Evolutionary conservation across 768 basidiomycete genomes (phyloP).

Genomic region (Trametes cinnabarina): DNA sequence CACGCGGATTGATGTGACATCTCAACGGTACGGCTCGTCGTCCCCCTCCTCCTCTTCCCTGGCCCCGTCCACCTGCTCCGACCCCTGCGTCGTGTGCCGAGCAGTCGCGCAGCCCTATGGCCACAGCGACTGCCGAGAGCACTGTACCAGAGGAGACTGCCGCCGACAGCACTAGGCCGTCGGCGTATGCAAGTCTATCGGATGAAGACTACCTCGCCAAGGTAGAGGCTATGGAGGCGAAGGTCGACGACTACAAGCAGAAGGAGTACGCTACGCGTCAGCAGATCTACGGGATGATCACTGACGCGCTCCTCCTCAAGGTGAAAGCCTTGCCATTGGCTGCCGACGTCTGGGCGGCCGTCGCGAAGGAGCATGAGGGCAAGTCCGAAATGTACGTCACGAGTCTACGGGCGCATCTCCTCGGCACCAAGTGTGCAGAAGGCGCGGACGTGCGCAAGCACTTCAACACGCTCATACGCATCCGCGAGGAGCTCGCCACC

Average conservation of each 20-base stretch:
- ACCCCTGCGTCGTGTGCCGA: neutral
- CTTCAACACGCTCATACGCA: neutral
- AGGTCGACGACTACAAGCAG: neutral
- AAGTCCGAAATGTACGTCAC: constrained; percentile 2
- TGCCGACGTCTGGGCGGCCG: neutral
- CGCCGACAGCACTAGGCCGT: neutral
- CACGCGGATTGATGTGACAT: neutral
- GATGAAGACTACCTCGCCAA: constrained; percentile 1
- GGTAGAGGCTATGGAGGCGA: neutral
- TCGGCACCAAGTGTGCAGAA: neutral
- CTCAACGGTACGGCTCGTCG: constrained; percentile 1
- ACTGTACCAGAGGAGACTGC: neutral
- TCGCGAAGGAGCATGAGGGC: neutral
- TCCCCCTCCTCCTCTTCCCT: neutral
- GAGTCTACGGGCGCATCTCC: neutral
- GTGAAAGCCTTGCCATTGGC: neutral
- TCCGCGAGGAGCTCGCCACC: neutral
- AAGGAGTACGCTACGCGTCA: neutral
- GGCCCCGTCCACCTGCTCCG: neutral
- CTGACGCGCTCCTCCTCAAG: neutral
- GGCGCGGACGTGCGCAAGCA: neutral
- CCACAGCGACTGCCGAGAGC: neutral
- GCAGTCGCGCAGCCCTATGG: neutral
- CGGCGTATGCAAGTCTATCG: neutral
- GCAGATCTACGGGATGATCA: constrained; percentile 5